Percentiles rank a stretch among this genome's conserved stretches.
Conservation (phyloP, 345 rosid genomes). For the Combretum micranthum region DNA sequence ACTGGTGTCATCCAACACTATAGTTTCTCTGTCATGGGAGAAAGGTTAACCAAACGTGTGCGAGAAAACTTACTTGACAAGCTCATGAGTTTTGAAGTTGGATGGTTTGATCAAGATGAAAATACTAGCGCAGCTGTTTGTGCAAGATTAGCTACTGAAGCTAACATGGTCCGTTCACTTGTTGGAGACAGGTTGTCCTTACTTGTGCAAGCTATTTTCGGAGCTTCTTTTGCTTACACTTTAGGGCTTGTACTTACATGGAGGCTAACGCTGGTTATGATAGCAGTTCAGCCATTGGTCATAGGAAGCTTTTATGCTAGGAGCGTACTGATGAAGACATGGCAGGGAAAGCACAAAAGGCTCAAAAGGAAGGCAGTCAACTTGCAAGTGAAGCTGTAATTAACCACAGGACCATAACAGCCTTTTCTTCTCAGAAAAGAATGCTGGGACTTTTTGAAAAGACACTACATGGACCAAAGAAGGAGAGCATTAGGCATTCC, state of each 20-base stretch:
- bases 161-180: constrained; percentile 44
- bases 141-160: constrained; percentile 57
- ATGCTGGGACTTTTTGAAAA: constrained; percentile 40
- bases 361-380: constrained; percentile 67
- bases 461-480: constrained; percentile 48
- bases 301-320: constrained; percentile 51
- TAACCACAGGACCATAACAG: constrained; percentile 69
- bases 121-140: constrained; percentile 63
- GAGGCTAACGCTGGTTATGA: constrained; percentile 52
- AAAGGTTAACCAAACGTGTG: constrained; percentile 54
- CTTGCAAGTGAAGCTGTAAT: constrained; percentile 56
- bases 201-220: constrained; percentile 48
- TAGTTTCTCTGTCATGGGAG: constrained; percentile 57
- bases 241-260: constrained; percentile 44
- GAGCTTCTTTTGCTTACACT: constrained; percentile 43
- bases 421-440: constrained; percentile 66
- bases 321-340: constrained; percentile 46
- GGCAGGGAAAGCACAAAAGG: constrained; percentile 55
- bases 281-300: constrained; percentile 51
- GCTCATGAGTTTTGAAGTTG: constrained; percentile 55
- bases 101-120: constrained; percentile 64
- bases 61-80: constrained; percentile 42
- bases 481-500: constrained; percentile 45
- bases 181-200: constrained; percentile 63
- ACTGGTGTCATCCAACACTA: constrained; percentile 52